Base-by-base conservation (phyloP, 208 protist genomes). In the Leishmania lainsoni region DNA sequence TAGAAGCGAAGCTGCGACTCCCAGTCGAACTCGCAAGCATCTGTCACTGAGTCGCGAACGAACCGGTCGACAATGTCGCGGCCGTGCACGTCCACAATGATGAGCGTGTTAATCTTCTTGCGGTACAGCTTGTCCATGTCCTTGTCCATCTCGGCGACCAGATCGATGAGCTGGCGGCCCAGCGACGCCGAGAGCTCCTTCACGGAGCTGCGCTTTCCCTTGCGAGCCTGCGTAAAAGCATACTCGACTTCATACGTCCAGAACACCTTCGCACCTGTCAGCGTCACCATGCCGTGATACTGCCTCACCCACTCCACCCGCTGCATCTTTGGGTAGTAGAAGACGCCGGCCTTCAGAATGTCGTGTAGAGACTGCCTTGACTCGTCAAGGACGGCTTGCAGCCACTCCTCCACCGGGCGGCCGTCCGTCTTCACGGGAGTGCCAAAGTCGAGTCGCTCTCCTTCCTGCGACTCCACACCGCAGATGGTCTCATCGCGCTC, bases 31-130 rank as follows among this genome's bases (percentile, higher is more conserved):
- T 99, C 99, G 58, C 96, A 87, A n/a, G 91, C 97, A 88, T 99
- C 98, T 12, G 99, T 91, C 22, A 99, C 97, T 42, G 97, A 99
- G 90, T 99, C 99, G 29, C 99, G 91, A 16, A 99, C 98, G 86
- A 99, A 99, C 48, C 95, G 90, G 88, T 99, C 98, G 49, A 99
- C 96, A 81, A 99, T 99, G 91, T 99, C 99, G 54, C 98, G 91
- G n/a, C 98, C 98, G 87, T 99, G 99, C n/a, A 99, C 98, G 86
- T 99, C 99, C 73, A 99, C 97, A 83, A 99, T 99, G 84, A 99
- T 99, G 32, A 99, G 89, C 32, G 99, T 99, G 90, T 99, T 99
- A 85, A 99, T 96, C 87, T 99, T 99, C 87, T 99, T 99, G 66
- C 99, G 93, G 80, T 95, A 93, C 69, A 95, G 88, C 84, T 90